Percentiles rank a stretch among this genome's conserved stretches.
Evolutionary conservation across 805 yeast species (phyloP).

Genomic region (Candida ortonii): DNA sequence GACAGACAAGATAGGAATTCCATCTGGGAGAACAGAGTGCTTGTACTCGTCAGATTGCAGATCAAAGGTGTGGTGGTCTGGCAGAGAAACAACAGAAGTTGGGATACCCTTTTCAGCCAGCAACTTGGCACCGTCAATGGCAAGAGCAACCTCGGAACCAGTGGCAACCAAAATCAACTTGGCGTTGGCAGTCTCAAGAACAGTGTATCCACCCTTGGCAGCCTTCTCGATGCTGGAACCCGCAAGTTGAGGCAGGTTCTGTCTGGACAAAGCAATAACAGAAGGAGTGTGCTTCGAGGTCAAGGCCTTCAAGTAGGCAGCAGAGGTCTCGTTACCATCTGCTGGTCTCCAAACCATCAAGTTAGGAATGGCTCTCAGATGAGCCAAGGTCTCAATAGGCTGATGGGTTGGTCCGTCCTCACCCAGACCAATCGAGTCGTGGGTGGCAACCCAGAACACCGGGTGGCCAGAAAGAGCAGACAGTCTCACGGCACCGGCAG

Average conservation of each 20-base stretch:
- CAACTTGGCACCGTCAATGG: conserved; percentile 77
- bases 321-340: conserved; percentile 86
- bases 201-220: conserved; percentile 88
- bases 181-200: conserved; percentile 55
- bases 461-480: conserved; percentile 83
- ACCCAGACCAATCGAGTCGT: conserved; percentile 87
- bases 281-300: conserved; percentile 65
- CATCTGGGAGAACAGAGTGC: conserved; percentile 89
- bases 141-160: conserved; percentile 89
- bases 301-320: conserved; percentile 70
- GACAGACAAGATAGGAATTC: conserved; percentile 86
- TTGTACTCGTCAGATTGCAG: conserved; percentile 76
- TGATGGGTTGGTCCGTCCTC: conserved; percentile 95
- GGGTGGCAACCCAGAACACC: conserved; percentile 84
- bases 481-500: conserved; percentile 84
- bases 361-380: conserved; percentile 82
- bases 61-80: conserved; percentile 90
- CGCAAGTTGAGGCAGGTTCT: conserved; percentile 87
- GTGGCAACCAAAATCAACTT: conserved; percentile 82
- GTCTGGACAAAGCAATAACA: conserved; percentile 77
- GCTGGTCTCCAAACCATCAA: conserved; percentile 89
- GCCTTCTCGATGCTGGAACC: conserved; percentile 93
- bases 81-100: conserved; percentile 85
- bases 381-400: conserved; percentile 86
- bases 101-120: conserved; percentile 63